Conservation (phyloP, 2,329 filamentous ascomycete genomes). For the Claviceps africana region DNA sequence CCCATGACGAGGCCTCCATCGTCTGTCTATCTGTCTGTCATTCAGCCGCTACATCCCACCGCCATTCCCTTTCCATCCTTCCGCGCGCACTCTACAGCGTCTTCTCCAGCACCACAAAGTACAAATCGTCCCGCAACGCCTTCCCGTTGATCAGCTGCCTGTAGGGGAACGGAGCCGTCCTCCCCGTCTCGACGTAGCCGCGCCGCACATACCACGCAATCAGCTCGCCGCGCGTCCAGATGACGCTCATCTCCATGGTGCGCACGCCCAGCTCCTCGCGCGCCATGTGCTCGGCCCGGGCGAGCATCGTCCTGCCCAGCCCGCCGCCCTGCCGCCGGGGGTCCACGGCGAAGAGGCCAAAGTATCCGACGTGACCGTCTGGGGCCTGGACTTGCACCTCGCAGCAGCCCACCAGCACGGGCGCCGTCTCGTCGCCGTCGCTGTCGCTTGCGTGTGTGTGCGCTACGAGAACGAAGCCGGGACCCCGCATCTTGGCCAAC, state of each 20-base stretch:
- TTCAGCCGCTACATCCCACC: background rate
- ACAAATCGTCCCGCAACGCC: conserved; percentile 28
- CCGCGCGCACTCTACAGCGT: conserved; percentile 12
- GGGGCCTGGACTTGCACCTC: conserved; percentile 22
- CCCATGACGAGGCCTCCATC: too few relatives aligned
- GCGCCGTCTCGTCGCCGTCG: conserved; percentile 9
- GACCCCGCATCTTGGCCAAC: conserved; percentile 24
- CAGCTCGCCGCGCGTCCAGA: conserved; percentile 28
- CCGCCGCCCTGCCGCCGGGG: conserved; percentile 28
- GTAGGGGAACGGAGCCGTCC: conserved; percentile 29
- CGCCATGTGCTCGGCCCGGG: conserved; percentile 25
- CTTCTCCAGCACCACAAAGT: conserved; percentile 29
- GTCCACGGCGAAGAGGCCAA: conserved; percentile 35
- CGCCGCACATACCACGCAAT: conserved; percentile 31
- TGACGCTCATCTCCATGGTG: conserved; percentile 30
- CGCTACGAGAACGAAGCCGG: conserved; percentile 25
- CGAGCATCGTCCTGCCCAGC: conserved; percentile 27
- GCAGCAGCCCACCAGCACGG: conserved; percentile 27
- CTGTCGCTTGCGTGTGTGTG: conserved; percentile 3
- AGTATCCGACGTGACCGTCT: conserved; percentile 24
- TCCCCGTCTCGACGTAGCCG: conserved; percentile 27
- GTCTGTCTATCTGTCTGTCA: background rate
- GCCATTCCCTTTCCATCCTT: background rate
- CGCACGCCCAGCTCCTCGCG: conserved; percentile 17
- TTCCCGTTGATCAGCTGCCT: conserved; percentile 20